Percentiles rank a stretch among this genome's conserved stretches.
phyloP scores from a whole-genome alignment of 2,329 filamentous ascomycete species.

The Colletotrichum higginsianum region DNA sequence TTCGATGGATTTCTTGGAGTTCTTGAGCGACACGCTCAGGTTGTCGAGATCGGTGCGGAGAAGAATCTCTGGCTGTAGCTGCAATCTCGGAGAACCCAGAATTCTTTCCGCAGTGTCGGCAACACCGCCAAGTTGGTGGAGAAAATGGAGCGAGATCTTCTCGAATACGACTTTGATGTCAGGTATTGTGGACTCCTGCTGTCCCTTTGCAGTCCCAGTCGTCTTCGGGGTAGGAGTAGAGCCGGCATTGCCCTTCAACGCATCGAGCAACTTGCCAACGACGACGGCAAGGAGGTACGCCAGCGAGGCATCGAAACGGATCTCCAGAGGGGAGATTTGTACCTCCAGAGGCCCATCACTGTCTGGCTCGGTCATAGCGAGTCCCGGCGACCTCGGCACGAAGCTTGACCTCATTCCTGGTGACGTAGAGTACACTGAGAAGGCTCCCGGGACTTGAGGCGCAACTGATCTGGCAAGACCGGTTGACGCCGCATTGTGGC shows the following conservation, averaged over 20 bases:
- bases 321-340: conserved; percentile 64
- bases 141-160: conserved; percentile 68
- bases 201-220: conserved; percentile 28
- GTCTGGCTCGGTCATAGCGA: conserved; percentile 36
- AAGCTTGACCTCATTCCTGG: conserved; percentile 26
- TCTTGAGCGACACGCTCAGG: conserved; percentile 53
- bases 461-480: conserved; percentile 56
- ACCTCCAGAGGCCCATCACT: conserved; percentile 62
- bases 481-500: conserved; percentile 48
- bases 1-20: conserved; percentile 48
- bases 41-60: conserved; percentile 66
- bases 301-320: conserved; percentile 71
- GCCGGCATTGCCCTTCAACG: conserved; percentile 53
- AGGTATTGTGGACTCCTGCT: conserved; percentile 46
- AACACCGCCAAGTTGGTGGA: conserved; percentile 68
- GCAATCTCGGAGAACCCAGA: conserved; percentile 57
- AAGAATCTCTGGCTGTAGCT: conserved; percentile 65
- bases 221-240: conserved; percentile 38
- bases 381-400: conserved; percentile 8
- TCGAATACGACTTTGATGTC: conserved; percentile 63
- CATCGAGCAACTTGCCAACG: conserved; percentile 63
- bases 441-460: conserved; percentile 73
- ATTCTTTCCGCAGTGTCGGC: conserved; percentile 65
- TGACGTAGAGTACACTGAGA: conserved; percentile 63
- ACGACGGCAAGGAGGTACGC: conserved; percentile 69